Conservation (phyloP, 306 rosid genomes). For the Astragalus glycyphyllos region DNA sequence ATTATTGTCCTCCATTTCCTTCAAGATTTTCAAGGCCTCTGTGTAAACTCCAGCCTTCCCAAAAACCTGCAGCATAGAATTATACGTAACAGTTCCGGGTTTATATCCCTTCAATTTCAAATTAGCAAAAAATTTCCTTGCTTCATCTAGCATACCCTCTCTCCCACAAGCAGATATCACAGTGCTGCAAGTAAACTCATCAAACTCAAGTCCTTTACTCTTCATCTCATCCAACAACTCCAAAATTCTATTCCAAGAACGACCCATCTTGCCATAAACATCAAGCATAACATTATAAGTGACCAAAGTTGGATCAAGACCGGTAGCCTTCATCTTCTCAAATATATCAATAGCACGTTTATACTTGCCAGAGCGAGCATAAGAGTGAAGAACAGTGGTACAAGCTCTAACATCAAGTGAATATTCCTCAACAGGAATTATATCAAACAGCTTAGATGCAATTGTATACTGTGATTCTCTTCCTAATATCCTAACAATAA, state of each 20-base stretch:
- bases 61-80: constrained; percentile 79
- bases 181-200: constrained; percentile 93
- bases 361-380: constrained; percentile 81
- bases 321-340: constrained; percentile 71
- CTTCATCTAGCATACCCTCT: constrained; percentile 87
- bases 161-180: constrained; percentile 94
- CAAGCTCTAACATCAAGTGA: constrained; percentile 79
- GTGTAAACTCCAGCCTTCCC: constrained; percentile 87
- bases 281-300: constrained; percentile 96
- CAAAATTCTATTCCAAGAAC: constrained; percentile 79
- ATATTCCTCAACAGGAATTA: constrained; percentile 76
- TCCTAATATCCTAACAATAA: constrained; percentile 79
- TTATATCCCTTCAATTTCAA: constrained; percentile 71
- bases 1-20: constrained; percentile 83
- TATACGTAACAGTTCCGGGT: constrained; percentile 87
- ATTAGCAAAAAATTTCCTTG: constrained; percentile 71
- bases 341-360: constrained; percentile 70
- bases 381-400: constrained; percentile 77
- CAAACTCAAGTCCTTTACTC: constrained; percentile 67
- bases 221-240: constrained; percentile 84
- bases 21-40: constrained; percentile 80
- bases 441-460: constrained; percentile 81
- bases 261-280: constrained; percentile 97
- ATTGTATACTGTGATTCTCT: constrained; percentile 85
- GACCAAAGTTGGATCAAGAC: constrained; percentile 83